Evolutionary conservation across 2,329 filamentous ascomycete species (phyloP).

Genomic region (Clathrospora elynae): DNA sequence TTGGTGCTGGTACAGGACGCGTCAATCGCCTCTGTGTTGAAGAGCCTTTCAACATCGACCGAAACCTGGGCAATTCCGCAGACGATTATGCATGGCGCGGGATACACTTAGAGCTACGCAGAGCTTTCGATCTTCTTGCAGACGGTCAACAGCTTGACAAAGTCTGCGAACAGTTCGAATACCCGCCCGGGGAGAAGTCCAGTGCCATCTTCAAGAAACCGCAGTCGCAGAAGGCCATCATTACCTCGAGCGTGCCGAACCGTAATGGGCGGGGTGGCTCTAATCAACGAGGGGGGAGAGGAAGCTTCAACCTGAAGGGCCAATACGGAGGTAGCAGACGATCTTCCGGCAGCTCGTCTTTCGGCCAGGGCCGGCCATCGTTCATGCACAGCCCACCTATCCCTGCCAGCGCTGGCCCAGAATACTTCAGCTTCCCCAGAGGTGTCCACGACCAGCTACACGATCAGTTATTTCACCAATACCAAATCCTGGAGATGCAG

Average conservation of each 20-base stretch:
- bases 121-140: conserved; percentile 82
- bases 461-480: conserved; percentile 57
- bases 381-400: conserved; percentile 53
- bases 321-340: conserved; percentile 55
- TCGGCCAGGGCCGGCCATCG: conserved; percentile 46
- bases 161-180: conserved; percentile 86
- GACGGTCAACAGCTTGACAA: conserved; percentile 75
- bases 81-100: conserved; percentile 94
- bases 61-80: conserved; percentile 94
- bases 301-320: conserved; percentile 56
- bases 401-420: conserved; percentile 41
- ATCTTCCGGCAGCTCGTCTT: conserved; percentile 62
- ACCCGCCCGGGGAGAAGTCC: conserved; percentile 76
- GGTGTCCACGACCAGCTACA: conserved; percentile 52
- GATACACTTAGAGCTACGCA: conserved; percentile 84
- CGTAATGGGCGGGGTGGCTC: conserved; percentile 55
- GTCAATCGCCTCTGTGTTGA: conserved; percentile 87
- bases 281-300: conserved; percentile 53
- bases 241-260: conserved; percentile 56
- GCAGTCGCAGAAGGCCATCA: conserved; percentile 59
- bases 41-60: conserved; percentile 87
- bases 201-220: conserved; percentile 58
- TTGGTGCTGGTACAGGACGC: conserved; percentile 57
- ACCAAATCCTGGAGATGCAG: conserved; percentile 54
- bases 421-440: conserved; percentile 53